A percentile compares a stretch with the other conserved stretches of the same genome.
These are phyloP conservation scores for Zygoascus sp. DNA, from an alignment of 1,139 yeast genomes.

Conservation along the genomic window DNA sequence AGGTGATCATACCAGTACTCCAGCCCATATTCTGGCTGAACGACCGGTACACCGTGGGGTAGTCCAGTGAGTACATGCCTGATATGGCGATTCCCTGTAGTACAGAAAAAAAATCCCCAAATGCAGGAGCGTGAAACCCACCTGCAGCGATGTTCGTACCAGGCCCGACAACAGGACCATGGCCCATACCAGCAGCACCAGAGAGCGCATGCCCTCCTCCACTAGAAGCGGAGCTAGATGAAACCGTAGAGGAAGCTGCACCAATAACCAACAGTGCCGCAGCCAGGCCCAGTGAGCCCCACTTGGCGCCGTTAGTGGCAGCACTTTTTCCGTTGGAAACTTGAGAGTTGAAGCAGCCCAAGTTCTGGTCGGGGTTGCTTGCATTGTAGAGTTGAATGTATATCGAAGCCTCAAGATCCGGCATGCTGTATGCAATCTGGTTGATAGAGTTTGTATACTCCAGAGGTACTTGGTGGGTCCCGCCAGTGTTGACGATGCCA, in stretches of 20 bases:
- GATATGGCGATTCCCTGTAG: slow-evolving; percentile 32
- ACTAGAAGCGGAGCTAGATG: slow-evolving; percentile 12
- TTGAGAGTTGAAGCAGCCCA: slow-evolving; percentile 32
- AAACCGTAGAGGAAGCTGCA: slow-evolving; percentile 17
- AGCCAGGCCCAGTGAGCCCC: slow-evolving; percentile 31
- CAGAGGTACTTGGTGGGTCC: slow-evolving; percentile 29
- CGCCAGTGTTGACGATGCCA: slow-evolving; percentile 25
- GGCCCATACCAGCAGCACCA: slow-evolving; percentile 17
- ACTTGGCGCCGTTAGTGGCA: slow-evolving; percentile 23
- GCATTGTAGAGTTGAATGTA: slow-evolving; percentile 26
- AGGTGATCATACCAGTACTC: slow-evolving; percentile 32
- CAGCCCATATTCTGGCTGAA: slow-evolving; percentile 35
- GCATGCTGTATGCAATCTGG: slow-evolving; percentile 30
- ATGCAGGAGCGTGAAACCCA: slow-evolving; percentile 30
- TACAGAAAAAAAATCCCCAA: slow-evolving; percentile 25
- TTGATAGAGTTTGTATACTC: slow-evolving; percentile 28
- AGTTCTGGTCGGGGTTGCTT: slow-evolving; percentile 19
- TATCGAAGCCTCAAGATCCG: slow-evolving; percentile 33
- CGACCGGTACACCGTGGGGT: slow-evolving; percentile 32
- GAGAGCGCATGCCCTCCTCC: slow-evolving; percentile 10
- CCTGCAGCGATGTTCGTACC: slow-evolving; percentile 20
- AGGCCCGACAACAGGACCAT: slow-evolving; percentile 16
- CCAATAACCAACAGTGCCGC: slow-evolving; percentile 29
- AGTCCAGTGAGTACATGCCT: slow-evolving; percentile 34
- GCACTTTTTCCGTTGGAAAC: slow-evolving; percentile 33